A percentile compares a stretch with the other conserved stretches of the same genome.
Evolutionary conservation across 2,329 filamentous ascomycete genomes (phyloP).

Genomic region (Penicillium occitanis): DNA sequence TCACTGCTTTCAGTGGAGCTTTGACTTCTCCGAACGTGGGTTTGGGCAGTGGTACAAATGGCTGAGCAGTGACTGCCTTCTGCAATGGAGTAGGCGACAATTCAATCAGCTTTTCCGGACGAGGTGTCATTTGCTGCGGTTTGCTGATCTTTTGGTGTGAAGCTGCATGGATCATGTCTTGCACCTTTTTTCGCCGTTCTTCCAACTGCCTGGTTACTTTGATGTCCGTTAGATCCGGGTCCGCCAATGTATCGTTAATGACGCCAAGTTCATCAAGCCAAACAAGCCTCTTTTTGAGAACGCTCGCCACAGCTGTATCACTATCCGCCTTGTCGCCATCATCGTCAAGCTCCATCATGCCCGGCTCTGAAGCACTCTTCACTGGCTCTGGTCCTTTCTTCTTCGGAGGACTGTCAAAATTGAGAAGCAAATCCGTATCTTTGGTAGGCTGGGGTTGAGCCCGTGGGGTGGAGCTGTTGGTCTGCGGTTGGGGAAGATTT

Average conservation of each 20-base stretch:
- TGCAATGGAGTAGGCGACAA: slow-evolving; percentile 12
- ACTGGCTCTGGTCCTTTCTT: neutral
- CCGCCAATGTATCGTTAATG: slow-evolving; percentile 26
- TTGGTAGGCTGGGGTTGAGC: neutral
- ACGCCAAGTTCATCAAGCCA: slow-evolving; percentile 25
- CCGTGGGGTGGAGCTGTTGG: neutral
- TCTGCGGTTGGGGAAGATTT: slow-evolving; percentile 26
- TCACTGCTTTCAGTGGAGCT: neutral
- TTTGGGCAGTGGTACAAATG: slow-evolving; percentile 21
- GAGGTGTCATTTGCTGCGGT: neutral
- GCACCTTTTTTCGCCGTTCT: slow-evolving; percentile 24
- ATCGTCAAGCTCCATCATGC: slow-evolving; percentile 26
- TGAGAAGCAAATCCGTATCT: slow-evolving; percentile 25
- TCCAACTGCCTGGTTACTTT: slow-evolving; percentile 20
- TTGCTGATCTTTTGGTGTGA: neutral
- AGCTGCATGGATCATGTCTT: slow-evolving; percentile 20
- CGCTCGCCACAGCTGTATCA: neutral
- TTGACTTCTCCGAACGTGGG: slow-evolving; percentile 17
- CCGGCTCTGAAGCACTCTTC: slow-evolving; percentile 24
- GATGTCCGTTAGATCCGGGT: slow-evolving; percentile 16
- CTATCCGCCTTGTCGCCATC: neutral
- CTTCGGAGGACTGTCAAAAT: slow-evolving; percentile 24
- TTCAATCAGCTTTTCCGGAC: neutral
- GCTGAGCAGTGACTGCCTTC: slow-evolving; percentile 21
- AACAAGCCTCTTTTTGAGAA: neutral